Evolutionary conservation across 2,329 filamentous ascomycete genomes (phyloP).

Genomic region (Plectosphaerella sp.): DNA sequence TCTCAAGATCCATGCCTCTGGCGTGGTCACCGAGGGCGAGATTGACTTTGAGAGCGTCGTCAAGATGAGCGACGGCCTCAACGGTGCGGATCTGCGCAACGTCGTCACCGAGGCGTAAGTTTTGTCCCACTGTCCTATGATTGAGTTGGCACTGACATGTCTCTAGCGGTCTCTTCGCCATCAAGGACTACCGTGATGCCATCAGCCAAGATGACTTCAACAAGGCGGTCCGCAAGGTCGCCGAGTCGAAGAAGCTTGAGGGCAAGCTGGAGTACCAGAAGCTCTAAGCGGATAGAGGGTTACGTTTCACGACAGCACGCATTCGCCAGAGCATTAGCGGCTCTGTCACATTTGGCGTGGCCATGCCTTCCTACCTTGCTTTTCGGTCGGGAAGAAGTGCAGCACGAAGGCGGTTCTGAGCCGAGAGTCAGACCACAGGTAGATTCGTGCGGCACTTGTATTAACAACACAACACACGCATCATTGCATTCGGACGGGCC

Average conservation of each 20-base stretch:
- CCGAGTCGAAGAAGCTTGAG: slow-evolving; percentile 96
- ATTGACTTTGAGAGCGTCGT: slow-evolving; percentile 99
- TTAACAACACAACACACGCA: not conserved
- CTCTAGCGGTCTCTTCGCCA: slow-evolving; percentile 82
- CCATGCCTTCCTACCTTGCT: too few relatives aligned
- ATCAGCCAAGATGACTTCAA: slow-evolving; percentile 99
- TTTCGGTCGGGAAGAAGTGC: not conserved
- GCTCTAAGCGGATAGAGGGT: slow-evolving; percentile 50
- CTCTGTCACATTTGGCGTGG: not conserved
- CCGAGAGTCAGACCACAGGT: too few relatives aligned
- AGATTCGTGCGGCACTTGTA: not conserved
- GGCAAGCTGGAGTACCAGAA: slow-evolving; percentile 98
- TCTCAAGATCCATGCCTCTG: slow-evolving; percentile 90
- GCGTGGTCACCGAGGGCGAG: slow-evolving; percentile 86
- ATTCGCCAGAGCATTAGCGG: not conserved
- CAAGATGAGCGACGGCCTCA: slow-evolving; percentile 98
- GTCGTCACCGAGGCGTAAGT: slow-evolving; percentile 96
- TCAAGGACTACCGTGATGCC: slow-evolving; percentile 95
- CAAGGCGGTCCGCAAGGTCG: slow-evolving; percentile 96
- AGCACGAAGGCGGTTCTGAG: not conserved
- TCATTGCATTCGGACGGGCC: not conserved
- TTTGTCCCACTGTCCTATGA: not conserved
- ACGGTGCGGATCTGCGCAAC: slow-evolving; percentile 95
- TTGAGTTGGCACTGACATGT: slow-evolving; percentile 1
- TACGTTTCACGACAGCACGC: not conserved